phyloP scores from a whole-genome alignment of 257 asterid genomes.

The Solanum megistacrolobum region DNA sequence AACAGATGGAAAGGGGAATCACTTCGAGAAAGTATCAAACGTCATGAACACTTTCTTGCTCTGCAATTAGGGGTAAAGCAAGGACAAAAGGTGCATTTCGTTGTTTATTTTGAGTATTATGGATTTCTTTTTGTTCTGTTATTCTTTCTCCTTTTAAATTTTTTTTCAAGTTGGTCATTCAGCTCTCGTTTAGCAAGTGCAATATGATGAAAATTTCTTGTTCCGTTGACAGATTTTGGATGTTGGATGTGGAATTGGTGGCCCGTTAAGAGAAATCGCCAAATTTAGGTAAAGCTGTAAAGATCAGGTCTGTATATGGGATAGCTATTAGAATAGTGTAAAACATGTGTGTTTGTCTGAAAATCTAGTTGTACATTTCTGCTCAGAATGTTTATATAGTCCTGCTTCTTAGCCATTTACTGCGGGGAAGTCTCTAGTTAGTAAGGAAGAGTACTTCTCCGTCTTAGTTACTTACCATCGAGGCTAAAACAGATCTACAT shows the following conservation, averaged over 20 bases:
- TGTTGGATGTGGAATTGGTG: conserved; percentile 16
- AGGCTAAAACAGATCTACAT: not conserved
- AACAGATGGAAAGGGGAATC: conserved; percentile 12
- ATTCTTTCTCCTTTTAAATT: not conserved
- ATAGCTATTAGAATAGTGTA: not conserved
- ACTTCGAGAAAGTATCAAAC: conserved; percentile 8
- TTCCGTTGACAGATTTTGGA: conserved; percentile 2
- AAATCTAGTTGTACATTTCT: not conserved
- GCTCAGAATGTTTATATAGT: not conserved
- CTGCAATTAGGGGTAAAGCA: conserved; percentile 2
- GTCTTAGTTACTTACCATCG: not conserved
- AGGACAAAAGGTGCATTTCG: conserved; percentile 5
- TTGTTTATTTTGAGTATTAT: not conserved
- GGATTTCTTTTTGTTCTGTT: not conserved
- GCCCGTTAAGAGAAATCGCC: conserved; percentile 8
- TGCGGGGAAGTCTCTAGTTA: not conserved
- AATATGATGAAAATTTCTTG: not conserved
- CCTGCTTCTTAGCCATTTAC: not conserved
- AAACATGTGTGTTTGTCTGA: not conserved
- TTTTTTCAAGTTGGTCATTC: not conserved
- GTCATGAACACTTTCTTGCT: conserved; percentile 9
- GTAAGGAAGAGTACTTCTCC: not conserved
- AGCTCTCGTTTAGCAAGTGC: not conserved
- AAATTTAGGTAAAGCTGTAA: not conserved
- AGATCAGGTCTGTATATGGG: not conserved